These are phyloP conservation scores for Sugiyamaella marilandica DNA, from an alignment of 805 yeast genomes.

Conservation along the genomic window DNA sequence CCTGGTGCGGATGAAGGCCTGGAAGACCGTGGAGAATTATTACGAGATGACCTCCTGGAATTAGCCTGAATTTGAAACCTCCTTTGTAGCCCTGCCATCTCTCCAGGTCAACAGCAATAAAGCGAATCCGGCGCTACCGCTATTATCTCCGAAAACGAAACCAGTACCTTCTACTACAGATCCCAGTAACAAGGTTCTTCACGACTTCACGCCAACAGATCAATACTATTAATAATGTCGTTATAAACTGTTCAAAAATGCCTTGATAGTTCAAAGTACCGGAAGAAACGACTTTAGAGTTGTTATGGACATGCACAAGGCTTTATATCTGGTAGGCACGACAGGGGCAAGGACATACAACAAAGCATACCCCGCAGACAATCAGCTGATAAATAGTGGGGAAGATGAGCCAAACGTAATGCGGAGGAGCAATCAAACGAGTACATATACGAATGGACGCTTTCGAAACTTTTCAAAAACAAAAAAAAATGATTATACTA, in stretches of 20 bases:
- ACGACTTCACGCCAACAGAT: too few relatives aligned
- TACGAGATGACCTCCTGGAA: slow-evolving; percentile 9
- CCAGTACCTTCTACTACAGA: too few relatives aligned
- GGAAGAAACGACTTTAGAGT: background rate
- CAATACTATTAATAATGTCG: too few relatives aligned
- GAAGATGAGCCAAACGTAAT: background rate
- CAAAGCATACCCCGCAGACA: slow-evolving; percentile 3
- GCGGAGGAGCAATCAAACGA: too few relatives aligned
- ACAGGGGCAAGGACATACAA: background rate
- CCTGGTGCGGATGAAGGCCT: slow-evolving; percentile 10
- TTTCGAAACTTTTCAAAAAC: too few relatives aligned
- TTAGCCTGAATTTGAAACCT: slow-evolving; percentile 1
- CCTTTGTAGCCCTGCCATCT: slow-evolving; percentile 2
- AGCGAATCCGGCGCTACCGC: too few relatives aligned
- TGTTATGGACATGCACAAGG: too few relatives aligned
- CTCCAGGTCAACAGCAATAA: background rate
- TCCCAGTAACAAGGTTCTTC: too few relatives aligned
- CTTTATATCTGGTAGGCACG: too few relatives aligned
- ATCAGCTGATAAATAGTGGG: slow-evolving; percentile 2
- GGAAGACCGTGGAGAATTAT: slow-evolving; percentile 11
- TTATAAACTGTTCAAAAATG: background rate
- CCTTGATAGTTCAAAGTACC: background rate
- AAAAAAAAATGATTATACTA: too few relatives aligned
- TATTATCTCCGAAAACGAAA: too few relatives aligned
- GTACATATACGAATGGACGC: too few relatives aligned